Conservation (phyloP, 805 yeast genomes). For the Priceomyces fermenticarens region DNA sequence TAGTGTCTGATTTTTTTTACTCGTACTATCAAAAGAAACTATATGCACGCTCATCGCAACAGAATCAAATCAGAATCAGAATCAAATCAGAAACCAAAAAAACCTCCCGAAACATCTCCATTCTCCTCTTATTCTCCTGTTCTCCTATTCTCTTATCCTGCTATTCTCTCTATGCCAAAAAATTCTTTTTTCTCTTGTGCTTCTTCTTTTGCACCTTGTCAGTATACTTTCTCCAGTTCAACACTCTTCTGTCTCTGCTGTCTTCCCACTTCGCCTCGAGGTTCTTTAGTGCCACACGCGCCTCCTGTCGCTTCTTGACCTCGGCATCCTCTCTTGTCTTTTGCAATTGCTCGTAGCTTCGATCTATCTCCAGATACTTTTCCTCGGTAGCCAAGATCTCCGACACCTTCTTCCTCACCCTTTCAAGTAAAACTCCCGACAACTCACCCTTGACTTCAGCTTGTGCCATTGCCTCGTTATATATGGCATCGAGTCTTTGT, state of each 20-base stretch:
- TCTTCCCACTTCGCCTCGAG: slow-evolving; percentile 58
- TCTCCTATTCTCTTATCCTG: no score
- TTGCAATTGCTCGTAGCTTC: slow-evolving; percentile 23
- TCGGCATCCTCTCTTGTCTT: slow-evolving; percentile 22
- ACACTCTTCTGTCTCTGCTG: slow-evolving; percentile 53
- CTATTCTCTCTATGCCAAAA: no score
- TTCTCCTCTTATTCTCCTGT: no score
- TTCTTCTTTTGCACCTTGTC: slow-evolving; percentile 45
- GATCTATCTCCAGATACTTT: slow-evolving; percentile 25
- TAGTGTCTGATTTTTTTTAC: no score
- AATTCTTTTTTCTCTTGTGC: slow-evolving; percentile 26
- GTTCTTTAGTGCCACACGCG: slow-evolving; percentile 41
- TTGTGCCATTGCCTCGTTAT: slow-evolving; percentile 17
- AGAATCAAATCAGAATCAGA: no score
- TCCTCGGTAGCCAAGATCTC: slow-evolving; percentile 40
- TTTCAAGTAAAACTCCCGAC: not conserved
- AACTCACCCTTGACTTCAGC: not conserved
- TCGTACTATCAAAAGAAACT: no score
- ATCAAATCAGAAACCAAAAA: no score
- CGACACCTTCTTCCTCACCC: slow-evolving; percentile 39
- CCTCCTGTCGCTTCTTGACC: slow-evolving; percentile 29
- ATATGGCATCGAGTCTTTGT: slow-evolving; percentile 26
- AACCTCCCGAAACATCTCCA: no score
- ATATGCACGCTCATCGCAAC: no score
- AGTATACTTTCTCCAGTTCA: slow-evolving; percentile 55